Percentiles rank a stretch among this genome's conserved stretches.
Conservation (phyloP, 1,284 basidiomycete genomes). For the Melampsora occidentalis region DNA sequence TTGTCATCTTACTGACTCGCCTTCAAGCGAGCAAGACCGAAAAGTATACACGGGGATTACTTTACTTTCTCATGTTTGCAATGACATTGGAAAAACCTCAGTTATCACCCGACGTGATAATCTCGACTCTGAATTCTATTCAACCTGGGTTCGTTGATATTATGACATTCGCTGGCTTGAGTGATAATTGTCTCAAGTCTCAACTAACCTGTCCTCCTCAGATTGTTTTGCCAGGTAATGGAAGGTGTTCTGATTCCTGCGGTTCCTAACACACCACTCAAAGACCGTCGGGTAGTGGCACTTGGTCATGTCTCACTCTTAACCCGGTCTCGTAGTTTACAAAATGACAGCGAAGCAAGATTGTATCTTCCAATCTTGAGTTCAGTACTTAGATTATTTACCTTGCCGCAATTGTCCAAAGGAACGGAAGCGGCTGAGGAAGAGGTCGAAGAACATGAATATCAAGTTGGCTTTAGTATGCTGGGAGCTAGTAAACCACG, state of each 20-base stretch:
- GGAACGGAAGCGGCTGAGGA: constrained; percentile 46
- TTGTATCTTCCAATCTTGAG: constrained; percentile 67
- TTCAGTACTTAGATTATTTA: constrained; percentile 74
- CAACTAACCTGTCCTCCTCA: not conserved
- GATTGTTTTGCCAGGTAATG: constrained; percentile 76
- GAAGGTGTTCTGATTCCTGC: constrained; percentile 77
- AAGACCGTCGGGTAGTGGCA: constrained; percentile 76
- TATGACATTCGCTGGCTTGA: not conserved
- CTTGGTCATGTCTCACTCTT: constrained; percentile 81
- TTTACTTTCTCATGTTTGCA: constrained; percentile 71
- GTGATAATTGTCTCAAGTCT: not conserved
- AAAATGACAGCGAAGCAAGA: constrained; percentile 36
- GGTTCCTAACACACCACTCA: constrained; percentile 71
- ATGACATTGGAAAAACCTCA: constrained; percentile 73
- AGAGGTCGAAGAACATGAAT: constrained; percentile 66
- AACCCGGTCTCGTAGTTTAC: constrained; percentile 60
- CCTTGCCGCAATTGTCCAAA: constrained; percentile 66
- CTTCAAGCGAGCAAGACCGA: constrained; percentile 87
- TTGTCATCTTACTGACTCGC: constrained; percentile 77
- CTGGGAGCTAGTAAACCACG: constrained; percentile 69
- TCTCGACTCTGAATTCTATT: constrained; percentile 73
- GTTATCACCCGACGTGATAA: constrained; percentile 68
- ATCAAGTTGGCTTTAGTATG: constrained; percentile 88
- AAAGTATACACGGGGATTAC: constrained; percentile 78
- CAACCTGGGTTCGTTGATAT: constrained; percentile 62